Base-by-base conservation (phyloP, 2,329 filamentous ascomycete species). In the Hortaea werneckii region DNA sequence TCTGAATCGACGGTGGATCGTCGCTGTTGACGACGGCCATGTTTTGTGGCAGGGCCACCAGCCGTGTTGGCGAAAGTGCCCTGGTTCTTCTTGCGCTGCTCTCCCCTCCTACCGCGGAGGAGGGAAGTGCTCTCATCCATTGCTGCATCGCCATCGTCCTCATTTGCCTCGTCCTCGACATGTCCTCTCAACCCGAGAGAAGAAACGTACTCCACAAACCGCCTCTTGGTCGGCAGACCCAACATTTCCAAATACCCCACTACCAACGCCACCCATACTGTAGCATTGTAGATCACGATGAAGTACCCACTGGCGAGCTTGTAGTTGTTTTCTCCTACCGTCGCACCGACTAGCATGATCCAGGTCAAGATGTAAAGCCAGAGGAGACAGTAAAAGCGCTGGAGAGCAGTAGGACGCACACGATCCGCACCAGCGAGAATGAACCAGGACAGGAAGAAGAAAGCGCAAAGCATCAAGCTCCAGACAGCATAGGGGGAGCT, bases 401-500 rank as follows among this genome's bases (percentile, higher is more conserved):
- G 86, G 5, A 96, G 77, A 4, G 90, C 90, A 12, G 85, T 92
- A 1, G 92, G 90, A 10, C 90, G 78, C 41, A 84, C 78, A 50
- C 82, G 84, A 58, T 88, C 83, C 11, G 87, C 85, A 2, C 85
- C 82, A 12, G 83, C 78, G 57, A 87, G 80, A 32, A 94, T 73
- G 52, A 87, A 82, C 90, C 90, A 96, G 40, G 87, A 82, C 13
- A 82, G 65, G 48, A 84, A 81, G 58, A 92, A 80, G 73, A 88
- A 95, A 1, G 87, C 73, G 0, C 85, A 85, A 0, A 90, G 60
- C 69, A 88, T 85, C 82, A 94, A 94, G 28, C 63, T 66, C 87
- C 88, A 94, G 59, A 95, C 83, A 5, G 85, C 75, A 62, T 92
- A 96, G 41, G 82, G 76, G 57, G 85, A 94, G 66, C 87, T 89